Conservation (phyloP, 768 basidiomycete species). For the Dioszegia hungarica region DNA sequence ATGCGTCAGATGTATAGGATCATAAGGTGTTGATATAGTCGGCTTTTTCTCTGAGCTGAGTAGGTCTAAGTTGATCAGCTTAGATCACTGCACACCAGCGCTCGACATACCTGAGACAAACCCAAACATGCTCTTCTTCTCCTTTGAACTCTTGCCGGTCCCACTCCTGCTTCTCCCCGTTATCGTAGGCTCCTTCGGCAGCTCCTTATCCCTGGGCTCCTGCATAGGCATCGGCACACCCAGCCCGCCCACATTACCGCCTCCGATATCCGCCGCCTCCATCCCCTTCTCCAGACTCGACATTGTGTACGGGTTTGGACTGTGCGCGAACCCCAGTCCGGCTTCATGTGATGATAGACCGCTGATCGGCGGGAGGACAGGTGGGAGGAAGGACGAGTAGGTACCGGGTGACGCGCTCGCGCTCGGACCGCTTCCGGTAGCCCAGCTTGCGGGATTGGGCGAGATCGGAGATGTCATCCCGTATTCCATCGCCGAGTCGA, state of each 20-base stretch:
- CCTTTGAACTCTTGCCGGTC: conserved; percentile 45
- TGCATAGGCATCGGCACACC: conserved; percentile 31
- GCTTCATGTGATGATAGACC: conserved; percentile 27
- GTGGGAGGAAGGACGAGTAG: conserved; percentile 17
- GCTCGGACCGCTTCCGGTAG: background rate
- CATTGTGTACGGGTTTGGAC: conserved; percentile 34
- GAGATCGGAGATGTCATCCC: conserved; percentile 2
- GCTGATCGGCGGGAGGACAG: too few relatives aligned
- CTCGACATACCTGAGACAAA: conserved; percentile 41
- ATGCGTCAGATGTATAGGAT: conserved; percentile 97
- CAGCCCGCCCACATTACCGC: conserved; percentile 10
- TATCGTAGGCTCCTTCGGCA: conserved; percentile 38
- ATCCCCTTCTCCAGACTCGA: conserved; percentile 26
- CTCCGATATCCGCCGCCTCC: conserved; percentile 32
- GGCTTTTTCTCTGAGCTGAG: conserved; percentile 47
- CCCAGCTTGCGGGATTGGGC: conserved; percentile 4
- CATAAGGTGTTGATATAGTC: conserved; percentile 96
- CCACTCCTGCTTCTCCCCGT: conserved; percentile 39
- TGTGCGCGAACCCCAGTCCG: conserved; percentile 39
- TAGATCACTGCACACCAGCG: background rate
- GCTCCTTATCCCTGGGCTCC: conserved; percentile 39
- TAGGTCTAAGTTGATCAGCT: conserved; percentile 28
- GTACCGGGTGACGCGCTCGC: background rate
- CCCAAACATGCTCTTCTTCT: conserved; percentile 49
- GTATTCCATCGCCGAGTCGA: conserved; percentile 17